Evolutionary conservation across 2,329 filamentous ascomycete species (phyloP).

Genomic region (Microdochium bolleyi): DNA sequence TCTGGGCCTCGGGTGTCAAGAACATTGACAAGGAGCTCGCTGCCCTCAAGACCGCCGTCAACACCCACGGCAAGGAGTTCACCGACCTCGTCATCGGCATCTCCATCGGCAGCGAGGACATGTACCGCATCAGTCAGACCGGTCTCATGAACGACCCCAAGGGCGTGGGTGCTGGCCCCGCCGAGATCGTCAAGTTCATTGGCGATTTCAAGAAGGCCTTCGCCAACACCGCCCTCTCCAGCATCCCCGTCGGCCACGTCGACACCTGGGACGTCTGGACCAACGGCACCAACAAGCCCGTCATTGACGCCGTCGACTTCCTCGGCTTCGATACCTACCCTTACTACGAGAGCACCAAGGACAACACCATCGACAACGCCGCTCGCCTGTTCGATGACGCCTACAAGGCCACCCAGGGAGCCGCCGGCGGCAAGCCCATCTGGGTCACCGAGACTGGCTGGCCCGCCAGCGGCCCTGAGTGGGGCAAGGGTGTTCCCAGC

Average conservation of each 20-base stretch:
- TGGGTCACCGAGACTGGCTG: constrained; percentile 61
- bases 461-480: constrained; percentile 46
- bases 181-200: constrained; percentile 58
- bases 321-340: constrained; percentile 59
- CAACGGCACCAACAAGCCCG: constrained; percentile 48
- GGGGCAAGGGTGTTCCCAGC: constrained; percentile 46
- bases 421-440: constrained; percentile 43
- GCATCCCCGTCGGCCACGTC: constrained; percentile 53
- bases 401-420: constrained; percentile 33
- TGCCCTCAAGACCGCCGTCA: constrained; percentile 49
- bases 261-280: constrained; percentile 61
- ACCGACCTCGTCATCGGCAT: constrained; percentile 55
- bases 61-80: constrained; percentile 39
- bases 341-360: constrained; percentile 52
- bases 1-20: constrained; percentile 50
- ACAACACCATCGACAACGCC: constrained; percentile 47
- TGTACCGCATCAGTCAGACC: constrained; percentile 54
- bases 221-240: constrained; percentile 30
- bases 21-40: constrained; percentile 53
- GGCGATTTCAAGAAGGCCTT: constrained; percentile 53
- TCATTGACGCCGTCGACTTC: constrained; percentile 57
- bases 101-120: constrained; percentile 59
- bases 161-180: constrained; percentile 51
- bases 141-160: constrained; percentile 52
- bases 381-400: constrained; percentile 45